Base-by-base conservation (phyloP, 768 basidiomycete genomes). In the Leccinum barrowsii region DNA sequence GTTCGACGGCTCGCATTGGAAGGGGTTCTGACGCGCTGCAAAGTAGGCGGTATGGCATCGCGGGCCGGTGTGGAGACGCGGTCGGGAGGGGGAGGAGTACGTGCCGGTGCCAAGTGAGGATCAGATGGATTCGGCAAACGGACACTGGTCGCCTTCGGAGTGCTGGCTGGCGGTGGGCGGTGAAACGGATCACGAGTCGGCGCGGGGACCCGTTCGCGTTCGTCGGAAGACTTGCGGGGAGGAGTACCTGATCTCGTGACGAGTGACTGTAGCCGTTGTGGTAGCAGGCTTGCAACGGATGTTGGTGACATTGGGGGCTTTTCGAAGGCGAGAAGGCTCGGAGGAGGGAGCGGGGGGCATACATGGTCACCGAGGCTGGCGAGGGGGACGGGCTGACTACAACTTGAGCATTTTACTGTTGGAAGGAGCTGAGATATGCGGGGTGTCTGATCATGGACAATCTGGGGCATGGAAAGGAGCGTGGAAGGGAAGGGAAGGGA, bases 391-490 rank as follows among this genome's bases (percentile, higher is more conserved):
- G 82, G 83, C 8, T 77, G 75, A 64, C 77, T 76, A 70, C 94
- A 97, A 30, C 76, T 87, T 2, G 91, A 91, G 72, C 94, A 97
- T 70, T 89, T 95, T 59, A 94, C 87, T 2, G 85, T 78, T 5
- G 94, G 92, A 10, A 96, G 78, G 51, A 87, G 72, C 71, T 92
- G 85, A 22, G 91, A 92, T 61, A 64, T 57, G 17, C 70, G 71
- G 35, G 70, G 67, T 7, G 58, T 22, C 32, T 61, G 61, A 53
- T 56, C 60, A 28, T 60, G 65, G 2, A 52, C 61, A 17, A 59
- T 30, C 42, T 70, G 65, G 54, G 57, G 58, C 71, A 74, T 73
- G 53, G 52, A 65, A 69, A 67, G n/a, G 61, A 69, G 52, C 13
- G 65, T 56, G 53, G 24, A 54, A 46, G 19, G 21, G 35, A 44